These are phyloP conservation scores for Rubus idaeus DNA, from an alignment of 306 rosid species.

Conservation along the genomic window DNA sequence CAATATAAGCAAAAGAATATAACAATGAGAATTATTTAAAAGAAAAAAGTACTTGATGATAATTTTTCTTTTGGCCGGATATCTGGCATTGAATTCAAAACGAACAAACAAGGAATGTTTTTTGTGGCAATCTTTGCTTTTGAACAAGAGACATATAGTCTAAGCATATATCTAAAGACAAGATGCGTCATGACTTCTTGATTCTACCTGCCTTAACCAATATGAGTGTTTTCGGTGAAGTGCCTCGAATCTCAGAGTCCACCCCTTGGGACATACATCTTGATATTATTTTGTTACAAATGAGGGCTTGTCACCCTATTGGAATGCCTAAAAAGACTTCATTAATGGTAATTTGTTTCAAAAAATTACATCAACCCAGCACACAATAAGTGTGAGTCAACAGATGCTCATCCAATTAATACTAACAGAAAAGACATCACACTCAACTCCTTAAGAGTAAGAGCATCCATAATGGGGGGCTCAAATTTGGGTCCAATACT, in stretches of 20 bases:
- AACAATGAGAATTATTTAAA: background rate
- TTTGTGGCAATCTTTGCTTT: background rate
- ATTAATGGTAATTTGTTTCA: too few species aligned
- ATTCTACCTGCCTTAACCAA: background rate
- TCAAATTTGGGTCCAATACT: too few species aligned
- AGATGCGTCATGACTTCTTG: background rate
- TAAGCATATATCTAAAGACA: background rate
- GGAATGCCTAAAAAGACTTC: background rate
- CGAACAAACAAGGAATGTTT: background rate
- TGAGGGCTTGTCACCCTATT: background rate
- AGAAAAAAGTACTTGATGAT: background rate
- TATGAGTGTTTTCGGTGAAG: background rate
- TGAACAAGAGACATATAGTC: background rate
- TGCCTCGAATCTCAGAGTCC: background rate
- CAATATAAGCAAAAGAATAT: slow-evolving; percentile 6
- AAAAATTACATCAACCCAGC: background rate
- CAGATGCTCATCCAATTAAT: background rate
- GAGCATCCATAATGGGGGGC: too few species aligned
- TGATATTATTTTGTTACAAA: background rate
- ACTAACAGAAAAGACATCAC: background rate
- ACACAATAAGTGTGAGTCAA: background rate
- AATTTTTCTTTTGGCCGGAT: background rate
- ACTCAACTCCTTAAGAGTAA: background rate
- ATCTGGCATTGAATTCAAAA: background rate
- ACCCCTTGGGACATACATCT: background rate